Percentiles rank a stretch among this genome's conserved stretches.
Conservation (phyloP, 2,329 filamentous ascomycete genomes). For the Didymella glomerata region DNA sequence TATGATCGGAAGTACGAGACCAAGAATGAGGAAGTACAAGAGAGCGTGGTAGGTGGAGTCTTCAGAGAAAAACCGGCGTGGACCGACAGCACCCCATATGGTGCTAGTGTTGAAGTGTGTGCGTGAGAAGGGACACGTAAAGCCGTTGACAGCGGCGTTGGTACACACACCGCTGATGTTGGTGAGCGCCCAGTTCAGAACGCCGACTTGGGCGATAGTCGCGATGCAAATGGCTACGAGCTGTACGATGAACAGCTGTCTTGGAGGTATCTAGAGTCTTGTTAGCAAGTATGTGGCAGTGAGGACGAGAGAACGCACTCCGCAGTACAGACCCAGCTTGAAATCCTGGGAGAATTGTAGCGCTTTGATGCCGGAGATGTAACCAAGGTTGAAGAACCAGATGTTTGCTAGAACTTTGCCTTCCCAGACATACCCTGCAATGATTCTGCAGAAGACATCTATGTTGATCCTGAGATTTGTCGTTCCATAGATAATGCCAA, state of each 20-base stretch:
- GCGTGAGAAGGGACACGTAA: conserved; percentile 6
- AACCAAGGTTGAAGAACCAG: too few species aligned
- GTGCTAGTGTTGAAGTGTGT: conserved; percentile 9
- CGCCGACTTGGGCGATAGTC: conserved; percentile 7
- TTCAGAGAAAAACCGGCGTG: conserved; percentile 4
- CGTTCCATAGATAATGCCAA: too few species aligned
- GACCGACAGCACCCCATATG: conserved; percentile 6
- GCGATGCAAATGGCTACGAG: conserved; percentile 1
- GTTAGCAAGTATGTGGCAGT: too few species aligned
- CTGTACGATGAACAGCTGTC: conserved; percentile 3
- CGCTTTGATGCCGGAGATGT: too few species aligned
- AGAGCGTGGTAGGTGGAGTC: background rate
- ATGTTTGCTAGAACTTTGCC: too few species aligned
- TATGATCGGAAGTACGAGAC: background rate
- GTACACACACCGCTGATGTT: conserved; percentile 4
- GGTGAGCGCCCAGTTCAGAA: conserved; percentile 6
- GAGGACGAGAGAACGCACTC: too few species aligned
- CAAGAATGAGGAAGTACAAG: conserved; percentile 4
- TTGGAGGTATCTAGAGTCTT: conserved; percentile 3
- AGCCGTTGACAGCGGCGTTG: conserved; percentile 2
- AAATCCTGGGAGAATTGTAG: too few species aligned
- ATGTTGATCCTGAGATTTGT: too few species aligned
- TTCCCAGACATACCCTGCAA: too few species aligned
- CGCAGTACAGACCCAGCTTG: too few species aligned
- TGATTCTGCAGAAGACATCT: too few species aligned